phyloP scores from a whole-genome alignment of 1,284 basidiomycete genomes.

The Cutaneotrichosporon mucoides region DNA sequence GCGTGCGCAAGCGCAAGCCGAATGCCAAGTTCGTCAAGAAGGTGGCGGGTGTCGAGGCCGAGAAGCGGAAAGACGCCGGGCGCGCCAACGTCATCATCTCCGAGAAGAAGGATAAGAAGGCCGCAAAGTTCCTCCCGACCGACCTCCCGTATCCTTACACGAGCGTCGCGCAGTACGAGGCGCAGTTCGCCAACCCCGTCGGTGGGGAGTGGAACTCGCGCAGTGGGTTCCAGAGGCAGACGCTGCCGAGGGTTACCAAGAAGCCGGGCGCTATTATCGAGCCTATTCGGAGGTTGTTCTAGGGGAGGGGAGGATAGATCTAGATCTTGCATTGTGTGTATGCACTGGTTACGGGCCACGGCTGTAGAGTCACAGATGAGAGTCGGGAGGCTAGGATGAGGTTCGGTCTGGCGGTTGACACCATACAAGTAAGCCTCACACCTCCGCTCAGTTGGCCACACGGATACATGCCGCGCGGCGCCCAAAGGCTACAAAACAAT shows the following conservation, averaged over 20 bases:
- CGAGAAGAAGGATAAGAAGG: conserved; percentile 91
- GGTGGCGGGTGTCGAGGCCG: conserved; percentile 71
- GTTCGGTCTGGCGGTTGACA: too few relatives aligned
- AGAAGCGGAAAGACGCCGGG: conserved; percentile 72
- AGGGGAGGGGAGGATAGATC: conserved; percentile 1
- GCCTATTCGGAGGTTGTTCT: conserved; percentile 62
- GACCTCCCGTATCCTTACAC: conserved; percentile 94
- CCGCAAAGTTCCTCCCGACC: conserved; percentile 76
- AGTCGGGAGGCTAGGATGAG: too few relatives aligned
- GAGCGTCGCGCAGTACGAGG: conserved; percentile 81
- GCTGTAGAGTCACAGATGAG: too few relatives aligned
- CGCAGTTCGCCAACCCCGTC: conserved; percentile 70
- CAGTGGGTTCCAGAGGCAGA: conserved; percentile 77
- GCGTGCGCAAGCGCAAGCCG: conserved; percentile 52
- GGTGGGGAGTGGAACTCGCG: conserved; percentile 93
- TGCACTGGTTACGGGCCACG: too few relatives aligned
- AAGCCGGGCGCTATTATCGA: conserved; percentile 78
- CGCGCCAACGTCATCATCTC: conserved; percentile 89
- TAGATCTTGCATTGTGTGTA: too few relatives aligned
- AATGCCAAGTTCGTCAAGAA: conserved; percentile 66
- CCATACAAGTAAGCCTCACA: too few relatives aligned
- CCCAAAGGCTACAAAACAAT: too few relatives aligned
- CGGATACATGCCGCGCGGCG: too few relatives aligned
- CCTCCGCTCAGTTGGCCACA: too few relatives aligned
- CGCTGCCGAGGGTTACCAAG: conserved; percentile 75